Evolutionary conservation across 164 flowering plant genomes (phyloP).

Genomic region (Magnolia officinalis): DNA sequence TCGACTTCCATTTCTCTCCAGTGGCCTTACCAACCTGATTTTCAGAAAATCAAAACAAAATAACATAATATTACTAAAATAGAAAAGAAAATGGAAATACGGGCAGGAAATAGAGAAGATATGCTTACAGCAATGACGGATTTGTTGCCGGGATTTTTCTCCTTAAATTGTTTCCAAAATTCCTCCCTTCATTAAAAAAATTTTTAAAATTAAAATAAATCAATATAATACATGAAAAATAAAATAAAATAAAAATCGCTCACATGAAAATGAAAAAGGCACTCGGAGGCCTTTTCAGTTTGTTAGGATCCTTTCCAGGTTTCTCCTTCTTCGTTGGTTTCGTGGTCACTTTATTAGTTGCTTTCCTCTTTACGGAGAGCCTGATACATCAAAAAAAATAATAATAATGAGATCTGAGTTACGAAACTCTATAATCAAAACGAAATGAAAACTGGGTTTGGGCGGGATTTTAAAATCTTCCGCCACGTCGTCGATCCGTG

Average conservation of each 20-base stretch:
- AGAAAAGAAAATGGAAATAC: neutral
- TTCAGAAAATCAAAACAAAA: neutral
- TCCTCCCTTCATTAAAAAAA: constrained; percentile 44
- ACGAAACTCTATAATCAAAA: neutral
- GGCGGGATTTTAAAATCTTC: constrained; percentile 25
- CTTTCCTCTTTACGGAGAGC: constrained; percentile 48
- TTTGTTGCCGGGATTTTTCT: constrained; percentile 62
- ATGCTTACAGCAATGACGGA: constrained; percentile 57
- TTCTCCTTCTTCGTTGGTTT: constrained; percentile 49
- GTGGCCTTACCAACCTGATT: constrained; percentile 77
- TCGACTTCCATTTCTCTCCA: constrained; percentile 66
- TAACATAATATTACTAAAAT: neutral
- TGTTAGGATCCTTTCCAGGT: constrained; percentile 77
- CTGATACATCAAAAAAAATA: constrained; percentile 16
- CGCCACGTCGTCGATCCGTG: constrained; percentile 33
- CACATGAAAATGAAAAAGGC: constrained; percentile 86
- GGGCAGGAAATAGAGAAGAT: neutral
- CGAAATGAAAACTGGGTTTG: constrained; percentile 14
- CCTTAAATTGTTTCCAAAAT: constrained; percentile 51
- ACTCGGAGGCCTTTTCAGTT: constrained; percentile 81
- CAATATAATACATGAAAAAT: neutral
- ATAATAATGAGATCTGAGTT: neutral
- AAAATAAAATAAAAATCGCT: neutral
- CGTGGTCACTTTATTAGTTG: constrained; percentile 24
- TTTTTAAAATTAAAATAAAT: neutral